Base-by-base conservation (phyloP, 306 rosid species). In the Quercus wislizeni region DNA sequence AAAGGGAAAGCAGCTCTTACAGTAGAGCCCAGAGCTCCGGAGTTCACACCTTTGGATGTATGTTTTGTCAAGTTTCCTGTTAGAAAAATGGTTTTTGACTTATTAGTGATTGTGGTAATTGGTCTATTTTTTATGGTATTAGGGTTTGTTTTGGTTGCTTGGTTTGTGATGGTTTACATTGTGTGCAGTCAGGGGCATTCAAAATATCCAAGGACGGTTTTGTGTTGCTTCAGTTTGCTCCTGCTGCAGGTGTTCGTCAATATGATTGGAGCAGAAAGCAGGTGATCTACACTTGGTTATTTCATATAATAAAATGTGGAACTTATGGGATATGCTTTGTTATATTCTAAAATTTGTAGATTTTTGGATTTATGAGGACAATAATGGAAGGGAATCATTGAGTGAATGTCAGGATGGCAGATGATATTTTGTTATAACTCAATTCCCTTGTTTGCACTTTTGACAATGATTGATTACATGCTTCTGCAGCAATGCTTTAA, bases 1-100 rank as follows among this genome's bases (percentile, higher is more conserved):
- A 95, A 95, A 85, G 99, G 99, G 78, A 95, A 95, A 84, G 94
- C 99, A 52, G 98, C 94, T 18, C 96, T 95, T 61, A 87, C 97
- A 3, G 82, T 93, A 49, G 90, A 91, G 85, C 98, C 99, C 57
- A 85, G 85, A 76, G 92, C 96, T 23, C 99, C 98, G 0, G 97
- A 93, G 54, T 95, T 95, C 69, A 79, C 82, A 1, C 79, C 94
- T 5, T 77, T 93, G 23, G 97, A 91, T 49, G 99, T 91, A 93
- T 72, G 89, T 54, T 82, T 83, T 35, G 78, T 69, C 74, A 35
- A 18, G 30, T 54, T 68, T 84, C 63, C 38, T 21, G 75, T 64
- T 25, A 76, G 51, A 59, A 38, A 19, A 14, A 31, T n/a, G 12
- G 61, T 25, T 74, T 13, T 20, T 55, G 67, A 74, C 70, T 25